Conservation (phyloP, 2,329 filamentous ascomycete genomes). For the Neonectria sp. region DNA sequence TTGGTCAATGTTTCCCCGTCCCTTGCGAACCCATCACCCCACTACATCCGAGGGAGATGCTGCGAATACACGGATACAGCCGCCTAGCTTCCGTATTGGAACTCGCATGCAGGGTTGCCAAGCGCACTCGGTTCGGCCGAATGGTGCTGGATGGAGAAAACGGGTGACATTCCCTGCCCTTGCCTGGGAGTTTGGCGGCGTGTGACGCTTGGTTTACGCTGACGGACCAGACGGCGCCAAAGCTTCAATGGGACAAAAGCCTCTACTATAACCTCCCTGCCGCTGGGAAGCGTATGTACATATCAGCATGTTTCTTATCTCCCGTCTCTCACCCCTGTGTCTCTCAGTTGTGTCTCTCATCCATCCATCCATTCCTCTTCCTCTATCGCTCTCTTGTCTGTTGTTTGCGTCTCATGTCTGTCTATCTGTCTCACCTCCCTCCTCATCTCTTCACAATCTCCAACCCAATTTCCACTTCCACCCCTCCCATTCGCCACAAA, state of each 20-base stretch:
- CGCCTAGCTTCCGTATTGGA: not conserved
- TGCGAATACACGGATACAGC: not conserved
- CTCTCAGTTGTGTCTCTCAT: not conserved
- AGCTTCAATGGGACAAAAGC: not conserved
- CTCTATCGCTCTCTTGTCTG: no score
- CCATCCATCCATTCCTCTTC: no score
- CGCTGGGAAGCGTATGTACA: not conserved
- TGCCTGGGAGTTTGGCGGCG: no score
- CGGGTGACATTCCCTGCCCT: not conserved
- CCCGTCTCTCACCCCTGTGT: not conserved
- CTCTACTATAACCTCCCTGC: not conserved
- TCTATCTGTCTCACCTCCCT: not conserved
- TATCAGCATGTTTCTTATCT: not conserved
- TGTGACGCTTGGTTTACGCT: not conserved
- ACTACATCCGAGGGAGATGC: conserved; percentile 5
- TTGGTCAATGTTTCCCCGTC: not conserved
- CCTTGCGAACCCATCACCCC: conserved; percentile 6
- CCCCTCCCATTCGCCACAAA: conserved; percentile 13
- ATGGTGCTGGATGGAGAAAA: not conserved
- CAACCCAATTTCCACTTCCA: conserved; percentile 8
- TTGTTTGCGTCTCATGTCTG: not conserved
- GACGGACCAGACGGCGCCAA: not conserved
- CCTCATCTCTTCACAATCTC: conserved; percentile 6
- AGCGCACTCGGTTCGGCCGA: conserved; percentile 1
- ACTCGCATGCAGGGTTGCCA: not conserved